Base-by-base conservation (phyloP, 2,329 filamentous ascomycete species). In the Ascochyta rabiei region DNA sequence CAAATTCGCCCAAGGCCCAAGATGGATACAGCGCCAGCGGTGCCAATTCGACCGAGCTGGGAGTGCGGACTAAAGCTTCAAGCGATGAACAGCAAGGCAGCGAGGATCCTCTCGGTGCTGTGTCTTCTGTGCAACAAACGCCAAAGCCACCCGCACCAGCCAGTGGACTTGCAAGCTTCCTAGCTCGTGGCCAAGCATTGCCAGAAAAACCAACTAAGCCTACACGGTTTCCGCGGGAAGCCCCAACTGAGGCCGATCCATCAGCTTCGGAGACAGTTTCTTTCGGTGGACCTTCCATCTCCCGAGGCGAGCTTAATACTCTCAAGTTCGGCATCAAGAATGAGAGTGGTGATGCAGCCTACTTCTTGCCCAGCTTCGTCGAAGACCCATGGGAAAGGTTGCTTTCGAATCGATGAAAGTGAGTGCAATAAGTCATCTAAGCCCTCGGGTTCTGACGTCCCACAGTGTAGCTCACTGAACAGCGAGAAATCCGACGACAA, bases 361-460 rank as follows among this genome's bases (percentile, higher is more conserved):
- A 89, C 71, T 92, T 91, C 71, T 83, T 90, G 54, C 82, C 84
- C 0, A 82, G 80, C 53, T 89, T 87, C 57, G 85, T 90, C 63
- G 81, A 87, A 69, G 90, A 93, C 69, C 89, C 89, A 0, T 93
- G 89, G 89, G 82, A 60, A 51, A 67, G 38, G 23, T 35, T 68
- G 3, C 39, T 23, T 2, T 50, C 52, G 12, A 34, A 16, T 21
- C 40, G 38, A 9, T 60, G 43, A 60, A 49, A 39, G 47, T 52
- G 28, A 21, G 23, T 39, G 19, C 15, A 9, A 13, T n/a, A 6
- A 12, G 9, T 4, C 33, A 2, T 23, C 13, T 10, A 19, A 9
- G 8, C 23, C 28, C 3, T 4, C 30, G n/a, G 21, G 8, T 35
- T 16, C 38, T 49, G 28, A 49, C 15, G n/a, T 13, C 12, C 5